Evolutionary conservation across 164 flowering plant species (phyloP), one percentile per base, ranked within the genome.

Genomic region (Hamamelis virginiana): DNA sequence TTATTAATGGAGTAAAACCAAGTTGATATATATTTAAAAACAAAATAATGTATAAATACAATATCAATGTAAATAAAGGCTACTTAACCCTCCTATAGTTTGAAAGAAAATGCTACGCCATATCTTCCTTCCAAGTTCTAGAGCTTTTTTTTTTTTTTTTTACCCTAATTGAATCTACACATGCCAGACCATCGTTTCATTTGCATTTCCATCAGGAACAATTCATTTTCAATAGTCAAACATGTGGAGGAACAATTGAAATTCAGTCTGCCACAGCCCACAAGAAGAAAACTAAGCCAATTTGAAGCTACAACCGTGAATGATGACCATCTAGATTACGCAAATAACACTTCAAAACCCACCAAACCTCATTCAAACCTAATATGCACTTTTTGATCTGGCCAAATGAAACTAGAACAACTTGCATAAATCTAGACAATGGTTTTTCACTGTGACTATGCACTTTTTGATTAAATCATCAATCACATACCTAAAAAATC

Each of bases 401-500:
- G 41, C 4, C 41, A 33, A 6, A 33, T 33, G 41, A 33, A 33
- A 47, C 0, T 21, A 22, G 50, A 13, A 15, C 22, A 66, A 22
- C 23, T 18, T 16, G 47, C 27, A 38, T 18, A 27, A 21, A 48
- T 51, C 55, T 45, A 56, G 63, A 23, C 19, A 11, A 13, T 10
- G 47, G 43, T 27, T 45, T 45, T 9, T 68, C 46, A 18, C 59
- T 64, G 16, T 13, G 50, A 23, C 44, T 14, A 33, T 64, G 9
- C n/a, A 28, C 28, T n/a, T 51, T 38, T n/a, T 23, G 13, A 63
- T 59, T 58, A 25, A 53, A 63, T 61, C 78, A 69, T 27, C 62
- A 77, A 69, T 50, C 9, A 79, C 76, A 76, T 70, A 70, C 79
- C 74, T 75, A 75, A 9, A 68, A 62, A 61, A 76, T 50, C 62